These are phyloP conservation scores for Lentinula sp. DNA, from an alignment of 768 basidiomycete genomes.

Conservation along the genomic window DNA sequence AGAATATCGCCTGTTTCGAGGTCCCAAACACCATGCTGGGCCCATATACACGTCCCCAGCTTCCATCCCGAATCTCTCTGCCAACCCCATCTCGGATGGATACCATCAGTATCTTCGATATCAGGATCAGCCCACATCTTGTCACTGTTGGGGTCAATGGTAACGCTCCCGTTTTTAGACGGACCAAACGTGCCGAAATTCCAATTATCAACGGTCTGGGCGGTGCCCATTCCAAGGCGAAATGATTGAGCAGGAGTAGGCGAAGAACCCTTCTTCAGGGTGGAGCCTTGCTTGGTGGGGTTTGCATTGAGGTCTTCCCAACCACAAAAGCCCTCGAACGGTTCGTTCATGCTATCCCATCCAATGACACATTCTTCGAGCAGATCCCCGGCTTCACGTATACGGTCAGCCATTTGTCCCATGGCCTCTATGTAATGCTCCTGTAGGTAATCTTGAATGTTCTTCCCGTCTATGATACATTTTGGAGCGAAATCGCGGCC, in stretches of 20 bases:
- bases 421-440: conserved; percentile 71
- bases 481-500: conserved; percentile 86
- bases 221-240: conserved; percentile 81
- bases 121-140: conserved; percentile 70
- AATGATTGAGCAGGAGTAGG: conserved; percentile 85
- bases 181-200: conserved; percentile 79
- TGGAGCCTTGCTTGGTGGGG: conserved; percentile 62
- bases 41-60: conserved; percentile 82
- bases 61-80: conserved; percentile 63
- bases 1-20: conserved; percentile 59
- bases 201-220: conserved; percentile 79
- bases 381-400: conserved; percentile 68
- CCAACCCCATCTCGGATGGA: conserved; percentile 79
- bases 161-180: conserved; percentile 61
- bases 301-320: conserved; percentile 63
- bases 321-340: conserved; percentile 72
- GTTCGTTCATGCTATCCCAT: conserved; percentile 97
- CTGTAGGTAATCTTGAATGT: conserved; percentile 89
- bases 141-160: conserved; percentile 78
- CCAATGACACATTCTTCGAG: conserved; percentile 88
- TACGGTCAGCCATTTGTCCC: conserved; percentile 67
- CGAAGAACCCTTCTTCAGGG: conserved; percentile 79
- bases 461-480: conserved; percentile 84
- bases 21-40: conserved; percentile 88
- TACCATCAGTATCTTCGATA: conserved; percentile 39